These are phyloP conservation scores for Solanum chmielewskii DNA, from an alignment of 257 asterid genomes.

Conservation along the genomic window DNA sequence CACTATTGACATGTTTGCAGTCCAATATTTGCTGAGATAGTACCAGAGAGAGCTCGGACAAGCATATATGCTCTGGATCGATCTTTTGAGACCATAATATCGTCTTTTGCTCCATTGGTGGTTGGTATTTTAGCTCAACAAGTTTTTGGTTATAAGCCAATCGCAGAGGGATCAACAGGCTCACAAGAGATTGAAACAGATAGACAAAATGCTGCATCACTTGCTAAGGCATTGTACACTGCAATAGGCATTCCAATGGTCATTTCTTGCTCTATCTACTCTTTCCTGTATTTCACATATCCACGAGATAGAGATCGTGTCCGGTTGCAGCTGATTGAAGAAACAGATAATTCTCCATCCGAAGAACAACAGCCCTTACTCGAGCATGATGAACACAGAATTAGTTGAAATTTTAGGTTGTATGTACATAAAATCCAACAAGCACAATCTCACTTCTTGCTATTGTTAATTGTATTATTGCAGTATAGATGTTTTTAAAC, in stretches of 20 bases:
- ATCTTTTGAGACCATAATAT: conserved; percentile 42
- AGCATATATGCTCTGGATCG: conserved; percentile 7
- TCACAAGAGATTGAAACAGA: conserved; percentile 2
- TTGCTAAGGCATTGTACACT: conserved; percentile 82
- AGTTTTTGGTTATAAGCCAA: conserved; percentile 61
- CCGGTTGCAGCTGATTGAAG: conserved; percentile 29
- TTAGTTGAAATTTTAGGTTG: neutral
- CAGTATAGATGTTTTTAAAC: neutral
- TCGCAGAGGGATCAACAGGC: conserved; percentile 6
- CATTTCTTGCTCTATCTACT: conserved; percentile 46
- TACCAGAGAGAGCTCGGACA: conserved; percentile 2
- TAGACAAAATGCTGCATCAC: conserved; percentile 67
- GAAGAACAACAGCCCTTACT: neutral
- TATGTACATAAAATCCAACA: neutral
- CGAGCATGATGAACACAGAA: neutral
- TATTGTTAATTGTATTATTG: neutral
- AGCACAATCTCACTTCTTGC: neutral
- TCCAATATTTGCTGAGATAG: conserved; percentile 12
- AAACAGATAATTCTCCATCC: neutral
- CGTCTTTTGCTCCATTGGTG: conserved; percentile 81
- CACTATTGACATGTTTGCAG: neutral
- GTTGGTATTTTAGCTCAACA: conserved; percentile 51
- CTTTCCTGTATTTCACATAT: conserved; percentile 4
- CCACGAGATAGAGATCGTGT: conserved; percentile 33
- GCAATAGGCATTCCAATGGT: conserved; percentile 70